Evolutionary conservation across 106 monocot species (phyloP), one percentile per base, ranked within the genome.

Genomic region (Narthecium ossifragum): DNA sequence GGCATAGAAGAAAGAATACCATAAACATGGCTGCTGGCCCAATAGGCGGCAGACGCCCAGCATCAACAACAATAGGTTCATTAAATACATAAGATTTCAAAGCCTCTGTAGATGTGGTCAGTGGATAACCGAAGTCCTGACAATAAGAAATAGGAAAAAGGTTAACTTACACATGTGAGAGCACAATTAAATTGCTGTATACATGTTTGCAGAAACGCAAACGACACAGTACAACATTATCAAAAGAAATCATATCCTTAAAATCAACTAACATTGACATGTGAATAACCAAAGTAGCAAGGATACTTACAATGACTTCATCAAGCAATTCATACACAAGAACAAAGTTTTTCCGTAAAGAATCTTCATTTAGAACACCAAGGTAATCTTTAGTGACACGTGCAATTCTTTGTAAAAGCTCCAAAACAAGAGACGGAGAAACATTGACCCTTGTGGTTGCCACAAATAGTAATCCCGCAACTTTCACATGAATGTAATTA

Each of bases 301-400:
- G 14, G 6, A 51, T 53, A 81, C 96, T 83, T 61, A 96, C 96
- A 73, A 96, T 96, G 57, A 84, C 84, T 84, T 96, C 96, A 76
- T 96, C 96, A 52, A 96, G 96, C 49, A 96, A 76, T 70, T 96
- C 96, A 71, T 96, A 96, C 9, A 96, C 90, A 53, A 96, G 90
- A 33, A 96, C 84, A 58, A 96, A 96, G 70, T 96, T 96, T 69
- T 96, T 96, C 52, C 96, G 82, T 36, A 96, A 62, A 8, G 96
- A 96, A 55, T 96, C 96, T 75, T 96, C 96, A 72, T 96, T 96
- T 49, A 96, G 96, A 64, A 96, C 81, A 22, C 96, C 96, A 71
- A 96, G 86, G 53, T 96, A 96, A 67, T 96, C 96, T 74, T 96
- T 96, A 26, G 64, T 90, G 36, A 96, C 76, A 34, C 96, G 86